A percentile compares a stretch with the other conserved stretches of the same genome.
Evolutionary conservation across 306 rosid species (phyloP).

Genomic region (Inga oerstediana): DNA sequence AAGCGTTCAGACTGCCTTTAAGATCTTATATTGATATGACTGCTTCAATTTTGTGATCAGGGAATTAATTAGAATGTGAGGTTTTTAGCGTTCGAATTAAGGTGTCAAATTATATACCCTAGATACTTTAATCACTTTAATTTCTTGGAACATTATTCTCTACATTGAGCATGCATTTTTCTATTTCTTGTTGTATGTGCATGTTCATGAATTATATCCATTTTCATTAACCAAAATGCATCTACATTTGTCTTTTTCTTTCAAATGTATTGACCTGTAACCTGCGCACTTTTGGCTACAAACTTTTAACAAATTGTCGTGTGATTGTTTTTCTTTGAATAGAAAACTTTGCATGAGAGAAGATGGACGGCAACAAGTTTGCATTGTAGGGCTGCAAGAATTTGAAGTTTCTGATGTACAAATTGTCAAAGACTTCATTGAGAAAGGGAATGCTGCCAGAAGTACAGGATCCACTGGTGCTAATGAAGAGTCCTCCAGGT

Average conservation of each 20-base stretch:
- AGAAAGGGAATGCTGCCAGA: slow-evolving; percentile 92
- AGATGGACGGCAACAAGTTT: slow-evolving; percentile 97
- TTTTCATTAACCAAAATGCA: slow-evolving; percentile 25
- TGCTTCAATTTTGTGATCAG: not conserved
- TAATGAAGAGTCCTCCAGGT: slow-evolving; percentile 98
- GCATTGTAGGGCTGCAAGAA: slow-evolving; percentile 99
- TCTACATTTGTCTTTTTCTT: slow-evolving; percentile 18
- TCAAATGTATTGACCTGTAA: slow-evolving; percentile 14
- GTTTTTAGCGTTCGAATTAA: slow-evolving; percentile 2
- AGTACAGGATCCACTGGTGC: slow-evolving; percentile 99
- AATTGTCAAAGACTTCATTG: slow-evolving; percentile 90
- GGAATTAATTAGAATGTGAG: slow-evolving; percentile 5
- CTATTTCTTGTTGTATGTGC: slow-evolving; percentile 11
- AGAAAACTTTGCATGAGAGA: slow-evolving; percentile 99
- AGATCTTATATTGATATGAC: not conserved
- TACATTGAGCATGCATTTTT: slow-evolving; percentile 14
- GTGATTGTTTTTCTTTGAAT: slow-evolving; percentile 28
- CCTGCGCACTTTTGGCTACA: slow-evolving; percentile 20
- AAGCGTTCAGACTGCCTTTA: slow-evolving; percentile 16
- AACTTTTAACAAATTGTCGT: not conserved
- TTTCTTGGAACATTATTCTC: not conserved
- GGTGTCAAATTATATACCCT: slow-evolving; percentile 10
- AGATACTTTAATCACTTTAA: slow-evolving; percentile 14
- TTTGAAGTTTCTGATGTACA: slow-evolving; percentile 98
- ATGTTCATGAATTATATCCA: slow-evolving; percentile 15